Evolutionary conservation across 164 flowering plant genomes (phyloP).

Genomic region (Litsea cubeba): DNA sequence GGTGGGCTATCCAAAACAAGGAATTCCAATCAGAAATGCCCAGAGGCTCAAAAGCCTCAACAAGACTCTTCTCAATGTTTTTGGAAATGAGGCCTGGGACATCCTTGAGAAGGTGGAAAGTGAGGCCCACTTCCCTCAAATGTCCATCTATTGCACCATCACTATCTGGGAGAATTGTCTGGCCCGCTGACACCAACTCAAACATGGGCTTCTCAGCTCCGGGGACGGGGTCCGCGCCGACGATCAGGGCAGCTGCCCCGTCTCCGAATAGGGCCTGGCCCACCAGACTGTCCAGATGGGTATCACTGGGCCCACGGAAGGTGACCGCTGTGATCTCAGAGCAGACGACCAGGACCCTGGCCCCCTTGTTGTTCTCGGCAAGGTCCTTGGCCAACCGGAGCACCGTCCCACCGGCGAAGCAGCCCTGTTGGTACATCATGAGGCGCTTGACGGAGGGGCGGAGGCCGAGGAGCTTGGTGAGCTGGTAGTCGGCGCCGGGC

Average conservation of each 20-base stretch:
- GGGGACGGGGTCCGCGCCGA: conserved; percentile 36
- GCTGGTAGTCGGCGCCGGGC: conserved; percentile 53
- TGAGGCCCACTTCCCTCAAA: conserved; percentile 40
- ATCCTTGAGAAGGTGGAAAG: conserved; percentile 41
- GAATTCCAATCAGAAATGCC: conserved; percentile 49
- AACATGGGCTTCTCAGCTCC: conserved; percentile 31
- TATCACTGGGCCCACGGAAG: conserved; percentile 39
- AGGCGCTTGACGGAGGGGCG: conserved; percentile 48
- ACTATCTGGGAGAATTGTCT: conserved; percentile 42
- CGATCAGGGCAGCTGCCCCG: conserved; percentile 43
- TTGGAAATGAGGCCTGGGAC: conserved; percentile 41
- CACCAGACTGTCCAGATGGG: conserved; percentile 40
- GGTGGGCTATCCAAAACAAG: conserved; percentile 41
- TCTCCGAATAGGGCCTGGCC: conserved; percentile 48
- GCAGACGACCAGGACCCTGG: conserved; percentile 48
- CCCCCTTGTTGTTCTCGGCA: conserved; percentile 52
- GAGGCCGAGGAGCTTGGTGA: conserved; percentile 49
- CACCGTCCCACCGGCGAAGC: conserved; percentile 45
- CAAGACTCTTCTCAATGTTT: conserved; percentile 38
- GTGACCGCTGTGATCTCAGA: conserved; percentile 35
- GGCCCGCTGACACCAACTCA: conserved; percentile 34
- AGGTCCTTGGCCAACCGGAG: conserved; percentile 47
- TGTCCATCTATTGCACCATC: conserved; percentile 41
- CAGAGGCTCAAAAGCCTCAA: conserved; percentile 37
- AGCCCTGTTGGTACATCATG: conserved; percentile 54